Evolutionary conservation across 208 protist species (phyloP).

Genomic region (Herpetomonas samuelpessoai): DNA sequence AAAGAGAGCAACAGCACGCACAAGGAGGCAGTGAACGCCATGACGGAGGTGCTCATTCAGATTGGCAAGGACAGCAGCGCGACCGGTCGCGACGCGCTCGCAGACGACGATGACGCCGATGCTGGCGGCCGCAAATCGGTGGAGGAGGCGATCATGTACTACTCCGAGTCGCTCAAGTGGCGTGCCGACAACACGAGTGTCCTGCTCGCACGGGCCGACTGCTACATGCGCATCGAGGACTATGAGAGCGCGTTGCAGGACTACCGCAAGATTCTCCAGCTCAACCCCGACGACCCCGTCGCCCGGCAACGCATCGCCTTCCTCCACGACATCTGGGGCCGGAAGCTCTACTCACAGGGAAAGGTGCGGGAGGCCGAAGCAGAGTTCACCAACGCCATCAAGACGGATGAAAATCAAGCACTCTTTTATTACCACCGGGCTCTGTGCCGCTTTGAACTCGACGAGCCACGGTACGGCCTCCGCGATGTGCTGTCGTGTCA

Average conservation of each 20-base stretch:
- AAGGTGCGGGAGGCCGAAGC: constrained; percentile 57
- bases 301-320: constrained; percentile 63
- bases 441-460: constrained; percentile 72
- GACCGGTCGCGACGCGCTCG: constrained; percentile 16
- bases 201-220: constrained; percentile 80
- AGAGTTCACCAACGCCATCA: constrained; percentile 87
- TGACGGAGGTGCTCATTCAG: constrained; percentile 80
- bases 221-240: constrained; percentile 80
- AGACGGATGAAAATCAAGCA: constrained; percentile 53
- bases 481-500: constrained; percentile 86
- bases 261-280: constrained; percentile 56
- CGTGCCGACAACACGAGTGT: constrained; percentile 76
- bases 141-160: constrained; percentile 76
- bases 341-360: constrained; percentile 51
- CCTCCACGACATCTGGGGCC: constrained; percentile 82
- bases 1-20: constrained; percentile 79
- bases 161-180: constrained; percentile 89
- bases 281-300: constrained; percentile 49
- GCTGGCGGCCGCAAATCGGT: constrained; percentile 12
- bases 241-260: constrained; percentile 73
- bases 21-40: constrained; percentile 72
- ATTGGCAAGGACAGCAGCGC: constrained; percentile 33
- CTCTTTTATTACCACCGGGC: constrained; percentile 86
- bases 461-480: constrained; percentile 72
- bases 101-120: not conserved